Conservation (phyloP, 2,329 filamentous ascomycete species). For the Gyromitra esculenta region DNA sequence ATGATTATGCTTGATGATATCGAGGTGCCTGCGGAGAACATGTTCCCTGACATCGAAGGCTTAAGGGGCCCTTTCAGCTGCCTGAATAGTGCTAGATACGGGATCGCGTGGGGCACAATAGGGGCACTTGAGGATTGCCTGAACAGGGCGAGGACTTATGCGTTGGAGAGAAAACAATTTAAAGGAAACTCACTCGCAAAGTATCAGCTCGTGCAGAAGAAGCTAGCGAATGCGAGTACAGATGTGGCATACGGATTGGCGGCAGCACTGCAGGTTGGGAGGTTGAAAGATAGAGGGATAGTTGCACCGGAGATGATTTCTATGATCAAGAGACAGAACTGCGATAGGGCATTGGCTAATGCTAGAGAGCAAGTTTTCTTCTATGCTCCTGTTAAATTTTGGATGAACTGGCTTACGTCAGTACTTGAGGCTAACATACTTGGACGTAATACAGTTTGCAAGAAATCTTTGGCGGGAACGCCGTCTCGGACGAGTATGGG, state of each 20-base stretch:
- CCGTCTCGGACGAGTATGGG: constrained; percentile 95
- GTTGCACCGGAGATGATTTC: constrained; percentile 93
- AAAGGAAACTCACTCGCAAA: constrained; percentile 93
- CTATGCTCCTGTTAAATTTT: too few species aligned
- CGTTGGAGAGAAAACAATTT: constrained; percentile 95
- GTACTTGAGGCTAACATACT: constrained; percentile 2
- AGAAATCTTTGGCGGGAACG: constrained; percentile 97
- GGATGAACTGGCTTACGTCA: neutral
- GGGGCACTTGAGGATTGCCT: constrained; percentile 95
- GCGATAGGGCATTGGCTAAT: constrained; percentile 84
- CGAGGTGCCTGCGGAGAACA: constrained; percentile 87
- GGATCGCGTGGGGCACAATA: constrained; percentile 92
- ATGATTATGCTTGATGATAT: constrained; percentile 97
- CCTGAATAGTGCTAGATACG: constrained; percentile 90
- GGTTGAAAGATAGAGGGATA: constrained; percentile 91
- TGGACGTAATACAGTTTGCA: constrained; percentile 70
- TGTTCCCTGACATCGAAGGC: constrained; percentile 91
- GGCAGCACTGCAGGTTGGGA: constrained; percentile 82
- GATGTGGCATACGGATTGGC: constrained; percentile 92
- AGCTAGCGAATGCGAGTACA: constrained; percentile 89
- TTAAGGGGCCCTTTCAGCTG: constrained; percentile 90
- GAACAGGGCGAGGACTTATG: constrained; percentile 79
- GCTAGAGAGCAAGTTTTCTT: constrained; percentile 69
- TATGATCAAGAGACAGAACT: constrained; percentile 98
- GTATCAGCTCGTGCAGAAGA: constrained; percentile 98